These are phyloP conservation scores for Stagonosporopsis chrysanthemi DNA, from an alignment of 2,329 filamentous ascomycete genomes.

Conservation along the genomic window DNA sequence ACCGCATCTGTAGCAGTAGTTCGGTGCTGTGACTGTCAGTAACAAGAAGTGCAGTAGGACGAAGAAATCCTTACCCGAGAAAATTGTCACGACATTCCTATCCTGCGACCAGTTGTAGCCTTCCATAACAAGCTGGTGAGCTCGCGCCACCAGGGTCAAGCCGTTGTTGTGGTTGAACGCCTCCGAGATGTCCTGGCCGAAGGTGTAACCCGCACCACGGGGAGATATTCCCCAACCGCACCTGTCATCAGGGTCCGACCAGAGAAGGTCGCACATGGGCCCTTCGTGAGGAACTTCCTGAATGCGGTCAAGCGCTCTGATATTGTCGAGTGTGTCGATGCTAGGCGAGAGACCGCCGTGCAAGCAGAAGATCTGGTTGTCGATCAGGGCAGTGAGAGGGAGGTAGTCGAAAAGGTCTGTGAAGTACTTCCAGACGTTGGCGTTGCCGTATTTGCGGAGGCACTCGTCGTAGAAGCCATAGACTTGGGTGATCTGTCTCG, in stretches of 20 bases:
- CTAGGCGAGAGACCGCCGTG: slow-evolving; percentile 76
- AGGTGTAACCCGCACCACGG: slow-evolving; percentile 92
- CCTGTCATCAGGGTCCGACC: slow-evolving; percentile 92
- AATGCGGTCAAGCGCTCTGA: slow-evolving; percentile 57
- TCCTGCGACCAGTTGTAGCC: slow-evolving; percentile 99
- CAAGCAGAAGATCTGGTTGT: slow-evolving; percentile 76
- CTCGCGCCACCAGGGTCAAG: slow-evolving; percentile 90
- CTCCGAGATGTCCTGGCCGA: slow-evolving; percentile 96
- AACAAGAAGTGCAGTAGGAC: background rate
- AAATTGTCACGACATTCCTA: slow-evolving; percentile 97
- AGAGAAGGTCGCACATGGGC: slow-evolving; percentile 78
- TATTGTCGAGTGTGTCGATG: slow-evolving; percentile 77
- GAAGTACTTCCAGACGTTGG: slow-evolving; percentile 80
- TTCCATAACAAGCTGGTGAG: slow-evolving; percentile 99
- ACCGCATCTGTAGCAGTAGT: slow-evolving; percentile 97
- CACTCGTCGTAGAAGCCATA: slow-evolving; percentile 84
- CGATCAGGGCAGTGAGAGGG: slow-evolving; percentile 75
- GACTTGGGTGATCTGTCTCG: slow-evolving; percentile 78
- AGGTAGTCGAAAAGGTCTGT: slow-evolving; percentile 82
- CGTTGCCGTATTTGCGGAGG: slow-evolving; percentile 78
- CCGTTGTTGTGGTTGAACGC: slow-evolving; percentile 99
- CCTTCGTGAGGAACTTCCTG: slow-evolving; percentile 81
- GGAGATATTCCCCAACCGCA: slow-evolving; percentile 97
- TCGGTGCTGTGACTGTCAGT: slow-evolving; percentile 56
- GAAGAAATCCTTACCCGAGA: slow-evolving; percentile 62